phyloP scores from a whole-genome alignment of 1,284 basidiomycete genomes.

The Sanghuangporus weigelae region DNA sequence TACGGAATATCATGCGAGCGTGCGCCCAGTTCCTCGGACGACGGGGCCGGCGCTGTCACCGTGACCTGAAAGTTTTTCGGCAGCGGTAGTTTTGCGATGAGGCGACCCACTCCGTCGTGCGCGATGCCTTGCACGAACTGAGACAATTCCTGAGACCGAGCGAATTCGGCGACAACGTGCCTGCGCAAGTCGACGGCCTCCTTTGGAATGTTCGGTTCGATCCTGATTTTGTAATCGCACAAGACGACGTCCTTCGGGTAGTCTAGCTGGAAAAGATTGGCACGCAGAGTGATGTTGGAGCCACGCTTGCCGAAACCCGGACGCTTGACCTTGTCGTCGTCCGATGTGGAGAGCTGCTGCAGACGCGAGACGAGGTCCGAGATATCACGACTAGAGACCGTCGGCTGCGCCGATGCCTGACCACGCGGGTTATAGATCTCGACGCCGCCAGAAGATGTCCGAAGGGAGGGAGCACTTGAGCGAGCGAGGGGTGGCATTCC shows the following conservation, averaged over 20 bases:
- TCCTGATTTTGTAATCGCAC: conserved; percentile 57
- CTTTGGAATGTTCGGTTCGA: conserved; percentile 42
- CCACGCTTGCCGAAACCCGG: conserved; percentile 64
- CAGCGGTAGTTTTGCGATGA: conserved; percentile 51
- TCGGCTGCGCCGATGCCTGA: background rate
- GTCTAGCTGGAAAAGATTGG: conserved; percentile 62
- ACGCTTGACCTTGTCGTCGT: conserved; percentile 30
- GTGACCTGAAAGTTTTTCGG: conserved; percentile 44
- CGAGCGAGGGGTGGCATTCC: too few species aligned
- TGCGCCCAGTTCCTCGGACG: conserved; percentile 48
- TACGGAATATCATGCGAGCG: conserved; percentile 42
- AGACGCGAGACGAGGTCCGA: background rate
- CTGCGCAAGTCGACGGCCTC: conserved; percentile 35
- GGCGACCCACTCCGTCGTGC: conserved; percentile 52
- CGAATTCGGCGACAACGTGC: conserved; percentile 55
- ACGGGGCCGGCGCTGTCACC: conserved; percentile 35
- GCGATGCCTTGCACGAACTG: conserved; percentile 45
- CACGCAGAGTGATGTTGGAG: conserved; percentile 43
- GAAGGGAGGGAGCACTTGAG: too few species aligned
- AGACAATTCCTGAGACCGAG: conserved; percentile 36
- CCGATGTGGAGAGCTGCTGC: conserved; percentile 14
- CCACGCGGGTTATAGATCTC: background rate
- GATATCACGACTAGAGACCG: background rate
- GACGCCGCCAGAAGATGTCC: background rate
- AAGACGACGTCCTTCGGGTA: conserved; percentile 40